Evolutionary conservation across 495 filamentous ascomycete species (phyloP), one percentile per base, ranked within the genome.

Genomic region (Lasiosphaeria hispida): DNA sequence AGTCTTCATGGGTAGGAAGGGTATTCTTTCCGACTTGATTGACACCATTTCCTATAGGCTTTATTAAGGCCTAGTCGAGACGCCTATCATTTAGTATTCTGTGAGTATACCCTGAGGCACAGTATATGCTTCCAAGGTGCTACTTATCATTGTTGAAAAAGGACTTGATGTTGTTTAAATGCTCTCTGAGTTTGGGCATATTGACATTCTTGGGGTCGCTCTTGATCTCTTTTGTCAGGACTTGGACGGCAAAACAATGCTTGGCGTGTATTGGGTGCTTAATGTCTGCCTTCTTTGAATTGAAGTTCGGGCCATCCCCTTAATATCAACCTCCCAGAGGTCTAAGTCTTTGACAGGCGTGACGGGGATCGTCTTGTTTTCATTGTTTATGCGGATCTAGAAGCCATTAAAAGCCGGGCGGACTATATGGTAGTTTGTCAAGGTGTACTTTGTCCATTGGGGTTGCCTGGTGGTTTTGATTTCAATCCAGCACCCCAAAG

Each of bases 41-140:
- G 9, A 33, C 35, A 23, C 44, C 54, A 0, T 1, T 19, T 5
- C 43, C 33, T 0, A 11, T 48, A 10, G 54, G 54, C 36, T 41
- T 50, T 14, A 57, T 41, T 34, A 57, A 11, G 3, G 54, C 54
- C 54, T 43, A 57, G 45, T 57, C 54, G 5, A 57, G 54, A 2
- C 54, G 54, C 15, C 44, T 33, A 13, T 39, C 37, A 14, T 38
- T 48, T 10, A 3, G 4, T 0, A 42, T 57, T 39, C 44, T 48
- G 15, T 15, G 54, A 14, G 44, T 48, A 14, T 40, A 57, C 9
- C 54, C 54, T 7, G 54, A 57, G 1, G 53, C 53, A 9, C 11
- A 45, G 17, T 48, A 55, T 1, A 55, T 33, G 19, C 13, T 36
- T 2, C 53, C 53, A 2, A 55, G 36, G 33, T 45, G 30, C 30